These are phyloP conservation scores for Larix kaempferi DNA, from an alignment of 75 land plant genomes.

Conservation along the genomic window DNA sequence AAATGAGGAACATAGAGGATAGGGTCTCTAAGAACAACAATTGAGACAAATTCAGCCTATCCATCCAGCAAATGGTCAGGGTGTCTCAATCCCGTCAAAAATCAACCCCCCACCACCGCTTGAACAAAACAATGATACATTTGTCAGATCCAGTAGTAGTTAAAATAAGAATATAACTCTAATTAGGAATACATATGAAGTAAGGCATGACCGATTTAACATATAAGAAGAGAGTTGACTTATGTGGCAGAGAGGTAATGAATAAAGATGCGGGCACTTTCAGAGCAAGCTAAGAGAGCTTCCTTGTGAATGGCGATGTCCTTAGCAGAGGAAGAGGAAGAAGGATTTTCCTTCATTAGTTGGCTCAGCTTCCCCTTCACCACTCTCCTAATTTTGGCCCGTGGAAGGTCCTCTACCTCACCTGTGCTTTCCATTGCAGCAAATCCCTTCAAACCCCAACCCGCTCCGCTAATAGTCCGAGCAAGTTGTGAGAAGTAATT, in stretches of 20 bases:
- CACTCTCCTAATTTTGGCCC: constrained; percentile 71
- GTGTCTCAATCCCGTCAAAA: no score
- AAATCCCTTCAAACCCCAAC: constrained; percentile 18
- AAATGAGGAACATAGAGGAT: no score
- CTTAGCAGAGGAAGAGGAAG: constrained; percentile 15
- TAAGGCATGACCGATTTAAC: no score
- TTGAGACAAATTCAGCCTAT: no score
- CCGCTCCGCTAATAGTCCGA: neutral
- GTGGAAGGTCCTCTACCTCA: constrained; percentile 71
- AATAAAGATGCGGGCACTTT: constrained; percentile 86
- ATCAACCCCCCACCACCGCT: no score
- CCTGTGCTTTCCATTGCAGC: neutral
- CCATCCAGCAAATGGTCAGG: no score
- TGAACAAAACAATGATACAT: no score
- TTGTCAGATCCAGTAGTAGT: no score
- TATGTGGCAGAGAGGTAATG: constrained; percentile 96
- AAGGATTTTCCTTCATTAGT: constrained; percentile 15
- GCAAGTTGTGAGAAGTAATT: no score
- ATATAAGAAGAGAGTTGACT: neutral
- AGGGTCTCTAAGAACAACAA: no score
- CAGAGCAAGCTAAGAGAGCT: constrained; percentile 81
- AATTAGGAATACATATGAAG: no score
- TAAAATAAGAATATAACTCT: no score
- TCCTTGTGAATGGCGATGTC: constrained; percentile 65
- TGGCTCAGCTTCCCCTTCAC: constrained; percentile 83